These are phyloP conservation scores for Suillus decipiens DNA, from an alignment of 768 basidiomycete species.

Conservation along the genomic window DNA sequence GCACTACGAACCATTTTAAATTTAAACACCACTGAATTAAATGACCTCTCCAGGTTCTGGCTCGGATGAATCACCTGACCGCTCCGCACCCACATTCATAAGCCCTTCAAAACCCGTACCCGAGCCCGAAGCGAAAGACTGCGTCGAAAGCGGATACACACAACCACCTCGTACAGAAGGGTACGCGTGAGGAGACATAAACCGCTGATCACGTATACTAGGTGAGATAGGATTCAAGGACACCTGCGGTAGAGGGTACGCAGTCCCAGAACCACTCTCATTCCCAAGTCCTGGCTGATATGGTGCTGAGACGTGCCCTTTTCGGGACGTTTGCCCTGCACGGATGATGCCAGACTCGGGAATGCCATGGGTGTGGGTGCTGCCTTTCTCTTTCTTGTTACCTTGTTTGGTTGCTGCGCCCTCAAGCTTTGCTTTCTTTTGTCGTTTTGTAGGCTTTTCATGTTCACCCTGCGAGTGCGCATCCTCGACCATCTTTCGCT, in stretches of 20 bases:
- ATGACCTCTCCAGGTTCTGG: constrained; percentile 5
- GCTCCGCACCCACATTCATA: not conserved
- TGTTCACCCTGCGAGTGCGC: not conserved
- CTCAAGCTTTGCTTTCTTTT: constrained; percentile 26
- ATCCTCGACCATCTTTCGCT: constrained; percentile 37
- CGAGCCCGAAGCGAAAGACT: not conserved
- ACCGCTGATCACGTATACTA: not conserved
- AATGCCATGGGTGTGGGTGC: constrained; percentile 21
- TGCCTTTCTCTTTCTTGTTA: constrained; percentile 4
- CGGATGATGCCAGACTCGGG: constrained; percentile 21
- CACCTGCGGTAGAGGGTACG: not conserved
- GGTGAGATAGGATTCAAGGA: not conserved
- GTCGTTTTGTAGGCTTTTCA: constrained; percentile 26
- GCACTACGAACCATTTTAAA: not conserved
- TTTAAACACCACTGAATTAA: not conserved
- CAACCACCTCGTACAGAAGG: not conserved
- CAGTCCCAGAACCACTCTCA: constrained; percentile 19
- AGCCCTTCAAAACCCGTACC: not conserved
- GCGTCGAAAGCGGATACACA: not conserved
- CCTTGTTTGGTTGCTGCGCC: constrained; percentile 2
- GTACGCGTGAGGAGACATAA: not conserved
- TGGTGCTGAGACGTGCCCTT: constrained; percentile 15
- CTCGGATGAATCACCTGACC: not conserved
- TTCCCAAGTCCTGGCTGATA: constrained; percentile 21
- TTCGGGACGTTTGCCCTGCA: not conserved